Evolutionary conservation across 441 rosid genomes (phyloP).

Genomic region (Kokia cookei): DNA sequence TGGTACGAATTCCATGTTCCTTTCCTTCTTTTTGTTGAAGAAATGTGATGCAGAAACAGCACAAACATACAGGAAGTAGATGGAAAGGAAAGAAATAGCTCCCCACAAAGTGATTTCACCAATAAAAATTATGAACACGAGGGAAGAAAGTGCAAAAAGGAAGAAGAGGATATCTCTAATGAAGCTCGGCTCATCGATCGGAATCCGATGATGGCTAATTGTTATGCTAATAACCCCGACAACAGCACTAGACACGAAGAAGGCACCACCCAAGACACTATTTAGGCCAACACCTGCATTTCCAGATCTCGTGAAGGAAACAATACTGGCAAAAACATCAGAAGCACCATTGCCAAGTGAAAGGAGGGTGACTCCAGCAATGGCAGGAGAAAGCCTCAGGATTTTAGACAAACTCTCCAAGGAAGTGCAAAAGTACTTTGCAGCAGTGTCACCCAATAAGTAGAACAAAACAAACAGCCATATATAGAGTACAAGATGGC

Average conservation of each 20-base stretch:
- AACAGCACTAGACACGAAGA: constrained; percentile 71
- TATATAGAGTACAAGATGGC: constrained; percentile 34
- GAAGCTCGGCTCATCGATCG: constrained; percentile 64
- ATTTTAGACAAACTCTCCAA: constrained; percentile 63
- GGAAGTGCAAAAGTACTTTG: constrained; percentile 79
- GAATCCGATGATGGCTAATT: constrained; percentile 28
- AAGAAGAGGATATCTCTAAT: constrained; percentile 68
- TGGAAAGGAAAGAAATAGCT: constrained; percentile 50
- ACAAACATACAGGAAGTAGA: constrained; percentile 58
- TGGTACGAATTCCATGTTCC: constrained; percentile 2
- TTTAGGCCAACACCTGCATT: constrained; percentile 76
- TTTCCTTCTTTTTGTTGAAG: constrained; percentile 13
- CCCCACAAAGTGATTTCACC: constrained; percentile 57
- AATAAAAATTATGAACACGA: constrained; percentile 43
- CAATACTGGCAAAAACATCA: constrained; percentile 76
- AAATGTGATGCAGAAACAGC: constrained; percentile 38
- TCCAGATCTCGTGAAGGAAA: constrained; percentile 66
- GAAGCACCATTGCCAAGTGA: constrained; percentile 93
- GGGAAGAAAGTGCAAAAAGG: constrained; percentile 53
- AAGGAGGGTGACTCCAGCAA: constrained; percentile 84
- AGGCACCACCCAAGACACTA: constrained; percentile 75
- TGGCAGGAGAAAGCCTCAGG: constrained; percentile 71
- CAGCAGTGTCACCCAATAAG: constrained; percentile 78
- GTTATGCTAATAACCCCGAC: constrained; percentile 69
- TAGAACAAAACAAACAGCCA: constrained; percentile 80